These are phyloP conservation scores for Actinomucor elegans DNA, from an alignment of 371 early-diverging fungal species.

Conservation along the genomic window DNA sequence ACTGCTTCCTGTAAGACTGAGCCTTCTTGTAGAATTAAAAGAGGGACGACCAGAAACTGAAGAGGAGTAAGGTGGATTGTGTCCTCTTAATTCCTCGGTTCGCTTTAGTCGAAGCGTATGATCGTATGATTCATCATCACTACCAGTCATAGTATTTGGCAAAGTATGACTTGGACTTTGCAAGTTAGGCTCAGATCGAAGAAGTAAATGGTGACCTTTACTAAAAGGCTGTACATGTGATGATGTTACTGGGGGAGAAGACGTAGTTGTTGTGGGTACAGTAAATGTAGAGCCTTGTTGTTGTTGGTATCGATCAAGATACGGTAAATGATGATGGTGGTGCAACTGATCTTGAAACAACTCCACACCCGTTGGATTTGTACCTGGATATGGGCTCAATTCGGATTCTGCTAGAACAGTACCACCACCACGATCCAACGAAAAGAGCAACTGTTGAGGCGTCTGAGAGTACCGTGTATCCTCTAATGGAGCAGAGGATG, in stretches of 20 bases:
- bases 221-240: too few relatives aligned
- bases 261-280: neutral
- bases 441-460: conserved; percentile 8
- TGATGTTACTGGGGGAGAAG: neutral
- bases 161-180: neutral
- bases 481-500: conserved; percentile 34
- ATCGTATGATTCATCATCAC: conserved; percentile 49
- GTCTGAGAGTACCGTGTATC: conserved; percentile 13
- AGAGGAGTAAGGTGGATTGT: too few relatives aligned
- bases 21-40: conserved; percentile 13
- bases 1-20: conserved; percentile 14
- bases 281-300: neutral
- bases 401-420: conserved; percentile 39
- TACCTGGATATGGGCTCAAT: conserved; percentile 60
- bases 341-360: conserved; percentile 16
- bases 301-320: conserved; percentile 1
- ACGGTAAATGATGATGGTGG: neutral
- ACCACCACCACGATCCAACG: conserved; percentile 45
- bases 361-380: conserved; percentile 35
- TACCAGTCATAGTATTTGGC: conserved; percentile 10
- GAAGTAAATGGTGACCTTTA: too few relatives aligned
- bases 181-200: neutral
- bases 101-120: conserved; percentile 32
- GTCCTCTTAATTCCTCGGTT: conserved; percentile 41
- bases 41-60: conserved; percentile 10